Evolutionary conservation across 495 filamentous ascomycete genomes (phyloP).

Genomic region (Echria macrotheca): DNA sequence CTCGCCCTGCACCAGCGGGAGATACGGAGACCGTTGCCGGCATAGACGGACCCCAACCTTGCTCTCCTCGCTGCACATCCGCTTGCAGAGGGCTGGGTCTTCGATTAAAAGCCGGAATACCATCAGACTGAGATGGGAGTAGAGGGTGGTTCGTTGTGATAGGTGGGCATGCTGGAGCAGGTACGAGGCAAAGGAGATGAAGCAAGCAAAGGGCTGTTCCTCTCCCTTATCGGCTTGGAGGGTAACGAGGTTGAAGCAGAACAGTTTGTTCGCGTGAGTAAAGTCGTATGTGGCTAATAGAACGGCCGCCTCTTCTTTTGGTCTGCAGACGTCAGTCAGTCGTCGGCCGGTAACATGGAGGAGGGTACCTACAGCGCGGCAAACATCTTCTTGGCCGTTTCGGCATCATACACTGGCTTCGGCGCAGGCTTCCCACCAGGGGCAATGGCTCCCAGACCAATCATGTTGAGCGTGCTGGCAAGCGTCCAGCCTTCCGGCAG

Average conservation of each 20-base stretch:
- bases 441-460: constrained; percentile 74
- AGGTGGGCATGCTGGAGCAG: constrained; percentile 89
- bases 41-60: constrained; percentile 75
- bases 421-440: constrained; percentile 59
- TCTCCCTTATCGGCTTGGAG: constrained; percentile 57
- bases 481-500: constrained; percentile 86
- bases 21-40: constrained; percentile 80
- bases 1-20: constrained; percentile 69
- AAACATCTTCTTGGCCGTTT: constrained; percentile 77
- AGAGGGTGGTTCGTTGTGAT: constrained; percentile 67
- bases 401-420: constrained; percentile 52
- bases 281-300: constrained; percentile 90
- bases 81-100: constrained; percentile 77
- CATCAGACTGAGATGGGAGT: constrained; percentile 76
- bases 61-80: constrained; percentile 75
- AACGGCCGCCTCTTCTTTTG: constrained; percentile 69
- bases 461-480: constrained; percentile 70
- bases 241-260: constrained; percentile 77
- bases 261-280: constrained; percentile 88
- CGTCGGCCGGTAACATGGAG: too few relatives aligned
- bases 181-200: constrained; percentile 87
- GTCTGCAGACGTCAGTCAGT: too few relatives aligned
- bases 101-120: constrained; percentile 83
- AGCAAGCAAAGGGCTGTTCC: constrained; percentile 72
- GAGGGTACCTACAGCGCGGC: constrained; percentile 50